phyloP scores from a whole-genome alignment of 2,329 filamentous ascomycete species.

The Penicillium sp. region DNA sequence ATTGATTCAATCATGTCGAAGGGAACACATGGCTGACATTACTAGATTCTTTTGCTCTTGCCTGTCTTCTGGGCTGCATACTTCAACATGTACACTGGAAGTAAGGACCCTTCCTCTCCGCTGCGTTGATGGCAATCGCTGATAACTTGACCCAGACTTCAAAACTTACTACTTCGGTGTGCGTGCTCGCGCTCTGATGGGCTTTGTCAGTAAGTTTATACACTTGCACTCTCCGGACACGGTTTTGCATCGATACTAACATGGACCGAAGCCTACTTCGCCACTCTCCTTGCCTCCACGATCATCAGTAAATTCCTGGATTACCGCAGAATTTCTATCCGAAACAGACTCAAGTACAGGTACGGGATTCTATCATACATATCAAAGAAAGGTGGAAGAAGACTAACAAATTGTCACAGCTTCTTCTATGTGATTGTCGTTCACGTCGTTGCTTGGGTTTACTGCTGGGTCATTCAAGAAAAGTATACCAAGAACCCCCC shows the following conservation, averaged over 20 bases:
- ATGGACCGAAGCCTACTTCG: conserved; percentile 33
- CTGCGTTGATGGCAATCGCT: not conserved
- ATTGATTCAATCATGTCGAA: not conserved
- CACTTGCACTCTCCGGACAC: too few species aligned
- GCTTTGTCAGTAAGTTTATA: conserved; percentile 39
- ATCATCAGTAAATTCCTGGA: conserved; percentile 49
- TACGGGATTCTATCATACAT: not conserved
- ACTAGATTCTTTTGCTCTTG: conserved; percentile 41
- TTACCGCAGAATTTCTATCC: conserved; percentile 41
- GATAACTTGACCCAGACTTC: conserved; percentile 40
- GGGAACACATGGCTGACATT: conserved; percentile 16
- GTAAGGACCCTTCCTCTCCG: conserved; percentile 6
- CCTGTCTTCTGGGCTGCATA: conserved; percentile 48
- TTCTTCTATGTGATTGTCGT: conserved; percentile 49
- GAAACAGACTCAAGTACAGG: conserved; percentile 44
- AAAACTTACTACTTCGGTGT: conserved; percentile 51
- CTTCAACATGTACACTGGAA: conserved; percentile 48
- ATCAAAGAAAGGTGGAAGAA: accelerated
- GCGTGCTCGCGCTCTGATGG: conserved; percentile 49
- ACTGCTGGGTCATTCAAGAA: conserved; percentile 55
- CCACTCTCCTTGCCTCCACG: conserved; percentile 46
- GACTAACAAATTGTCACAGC: conserved; percentile 1
- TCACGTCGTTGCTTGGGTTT: conserved; percentile 53
- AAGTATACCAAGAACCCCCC: conserved; percentile 48
- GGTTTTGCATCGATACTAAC: conserved; percentile 1